Base-by-base conservation (phyloP, 2,329 filamentous ascomycete genomes). In the Camillea tinctor region DNA sequence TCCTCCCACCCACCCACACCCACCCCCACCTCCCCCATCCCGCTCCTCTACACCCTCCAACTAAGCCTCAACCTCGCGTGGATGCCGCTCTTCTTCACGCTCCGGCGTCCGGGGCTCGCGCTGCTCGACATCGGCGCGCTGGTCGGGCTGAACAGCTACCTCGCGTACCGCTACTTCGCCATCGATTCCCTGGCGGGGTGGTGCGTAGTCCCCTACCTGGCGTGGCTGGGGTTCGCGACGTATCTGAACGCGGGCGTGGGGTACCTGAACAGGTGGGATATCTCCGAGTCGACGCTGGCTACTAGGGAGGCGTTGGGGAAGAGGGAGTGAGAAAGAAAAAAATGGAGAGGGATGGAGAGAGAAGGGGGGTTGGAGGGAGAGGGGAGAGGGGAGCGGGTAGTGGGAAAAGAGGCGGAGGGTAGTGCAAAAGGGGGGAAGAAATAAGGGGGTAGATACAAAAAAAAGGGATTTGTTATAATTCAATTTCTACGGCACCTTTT, bases 11-110 rank as follows among this genome's bases (percentile, higher is more conserved):
- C 81, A 93, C 61, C 93, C n/a, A 84, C 76, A 20, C 79, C 78
- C 11, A 88, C 88, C 52, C 83, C 88, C 55, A 80, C 81, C 6
- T 86, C 87, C n/a, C 72, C 82, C 87, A 66, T 89, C 88, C 66
- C 88, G 91, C 91, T 89, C 0, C 82, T 97, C 26, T 97, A 97
- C 80, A 91, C 90, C 1, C 81, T 93, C 61, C 93, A 97, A 77
- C 87, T 97, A 6, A 90, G 84, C 11, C 81, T 97, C 55, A 97
- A 97, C 74, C 80, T 96, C 26, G 75, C 89, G 57, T 98, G 92
- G 92, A 97, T 93, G 85, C 94, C 94, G 13, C 83, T 97, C 11
- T 97, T 97, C 83, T 97, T 97, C 73, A 83, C 85, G n/a, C 72
- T 89, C 55, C 88, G 88, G 65, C 85, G 86, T 17, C 92, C 93